phyloP scores from a whole-genome alignment of 2,329 filamentous ascomycete species.

The Phyllosticta citriasiana region DNA sequence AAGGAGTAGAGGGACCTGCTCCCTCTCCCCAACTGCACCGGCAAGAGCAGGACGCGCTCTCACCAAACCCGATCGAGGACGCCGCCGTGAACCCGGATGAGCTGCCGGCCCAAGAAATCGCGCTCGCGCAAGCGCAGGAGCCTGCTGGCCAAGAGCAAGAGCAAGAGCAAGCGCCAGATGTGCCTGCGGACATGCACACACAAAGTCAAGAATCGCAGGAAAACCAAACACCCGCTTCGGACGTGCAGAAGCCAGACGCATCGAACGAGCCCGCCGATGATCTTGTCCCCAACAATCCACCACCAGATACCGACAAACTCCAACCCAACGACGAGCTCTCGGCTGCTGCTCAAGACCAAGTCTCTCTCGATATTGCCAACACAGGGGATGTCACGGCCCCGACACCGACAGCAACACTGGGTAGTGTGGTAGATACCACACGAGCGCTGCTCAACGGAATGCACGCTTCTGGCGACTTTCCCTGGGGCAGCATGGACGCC shows the following conservation, averaged over 20 bases:
- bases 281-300: background rate
- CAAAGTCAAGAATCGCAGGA: conserved; percentile 2
- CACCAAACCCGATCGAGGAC: background rate
- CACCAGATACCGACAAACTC: background rate
- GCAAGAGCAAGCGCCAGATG: conserved; percentile 1
- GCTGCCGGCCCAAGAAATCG: conserved; percentile 1
- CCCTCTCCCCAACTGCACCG: background rate
- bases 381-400: background rate
- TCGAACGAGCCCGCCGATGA: background rate
- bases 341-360: background rate
- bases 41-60: background rate
- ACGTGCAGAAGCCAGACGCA: background rate
- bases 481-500: conserved; percentile 5
- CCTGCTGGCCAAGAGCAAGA: background rate
- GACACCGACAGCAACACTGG: background rate
- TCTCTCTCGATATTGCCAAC: background rate
- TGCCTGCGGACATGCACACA: background rate
- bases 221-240: conserved; percentile 3
- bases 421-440: background rate
- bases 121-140: background rate
- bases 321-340: background rate
- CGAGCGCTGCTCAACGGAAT: background rate
- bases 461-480: background rate
- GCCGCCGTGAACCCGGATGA: background rate
- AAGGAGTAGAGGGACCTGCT: background rate